Conservation (phyloP, 305 asterid species). For the Fraxinus paxiana region DNA sequence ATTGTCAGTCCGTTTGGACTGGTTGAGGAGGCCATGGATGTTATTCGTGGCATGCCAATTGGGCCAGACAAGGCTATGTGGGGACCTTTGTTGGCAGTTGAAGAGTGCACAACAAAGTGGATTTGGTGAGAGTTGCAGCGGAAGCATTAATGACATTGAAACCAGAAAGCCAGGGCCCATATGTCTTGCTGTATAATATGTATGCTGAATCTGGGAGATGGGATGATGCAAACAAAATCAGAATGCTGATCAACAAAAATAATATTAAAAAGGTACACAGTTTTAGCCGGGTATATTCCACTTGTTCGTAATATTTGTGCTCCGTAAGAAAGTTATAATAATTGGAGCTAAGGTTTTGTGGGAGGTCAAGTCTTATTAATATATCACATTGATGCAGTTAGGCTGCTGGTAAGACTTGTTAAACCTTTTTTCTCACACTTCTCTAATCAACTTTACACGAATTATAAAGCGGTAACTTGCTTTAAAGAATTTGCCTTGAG, state of each 20-base stretch:
- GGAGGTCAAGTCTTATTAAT: not conserved
- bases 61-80: conserved; percentile 69
- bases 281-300: conserved; percentile 52
- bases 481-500: not conserved
- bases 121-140: conserved; percentile 61
- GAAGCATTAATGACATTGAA: conserved; percentile 66
- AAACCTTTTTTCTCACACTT: not conserved
- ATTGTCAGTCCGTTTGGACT: conserved; percentile 59
- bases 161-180: conserved; percentile 74
- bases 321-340: not conserved
- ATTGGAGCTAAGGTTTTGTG: not conserved
- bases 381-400: not conserved
- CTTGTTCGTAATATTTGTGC: conserved; percentile 24
- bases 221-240: conserved; percentile 69
- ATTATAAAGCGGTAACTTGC: not conserved
- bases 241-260: conserved; percentile 56
- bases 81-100: conserved; percentile 82
- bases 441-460: not conserved
- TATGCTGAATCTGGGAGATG: conserved; percentile 68
- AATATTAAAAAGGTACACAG: conserved; percentile 51
- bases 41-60: conserved; percentile 51
- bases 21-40: conserved; percentile 69
- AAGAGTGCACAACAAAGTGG: conserved; percentile 54
- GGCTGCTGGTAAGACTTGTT: not conserved
- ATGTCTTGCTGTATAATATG: conserved; percentile 59